Evolutionary conservation across 1,284 basidiomycete species (phyloP).

Genomic region (Taiwanofungus camphoratus): DNA sequence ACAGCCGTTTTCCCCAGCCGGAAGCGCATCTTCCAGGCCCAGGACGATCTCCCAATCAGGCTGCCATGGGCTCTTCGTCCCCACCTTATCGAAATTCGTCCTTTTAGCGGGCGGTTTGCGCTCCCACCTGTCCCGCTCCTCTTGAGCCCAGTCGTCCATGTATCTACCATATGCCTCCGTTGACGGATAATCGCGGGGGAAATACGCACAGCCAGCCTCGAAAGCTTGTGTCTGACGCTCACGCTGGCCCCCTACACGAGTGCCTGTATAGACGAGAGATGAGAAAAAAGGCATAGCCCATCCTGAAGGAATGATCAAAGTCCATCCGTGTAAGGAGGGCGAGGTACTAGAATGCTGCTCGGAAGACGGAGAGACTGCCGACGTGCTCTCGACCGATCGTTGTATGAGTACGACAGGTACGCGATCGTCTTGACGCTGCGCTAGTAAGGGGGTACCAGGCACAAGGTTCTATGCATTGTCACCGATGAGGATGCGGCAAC

Average conservation of each 20-base stretch:
- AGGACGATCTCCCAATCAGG: constrained; percentile 70
- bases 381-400: constrained; percentile 51
- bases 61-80: constrained; percentile 65
- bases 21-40: constrained; percentile 34
- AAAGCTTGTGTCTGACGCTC: constrained; percentile 74
- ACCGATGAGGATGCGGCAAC: too few species aligned
- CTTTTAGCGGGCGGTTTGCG: constrained; percentile 83
- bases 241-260: constrained; percentile 75
- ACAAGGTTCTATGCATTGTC: constrained; percentile 54
- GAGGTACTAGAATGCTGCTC: constrained; percentile 17
- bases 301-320: constrained; percentile 74
- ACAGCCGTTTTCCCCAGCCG: background rate
- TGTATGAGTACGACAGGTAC: constrained; percentile 81
- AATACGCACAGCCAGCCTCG: constrained; percentile 69
- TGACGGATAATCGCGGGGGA: constrained; percentile 77
- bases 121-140: constrained; percentile 64
- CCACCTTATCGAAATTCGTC: constrained; percentile 62
- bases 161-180: constrained; percentile 48
- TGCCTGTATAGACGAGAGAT: constrained; percentile 76
- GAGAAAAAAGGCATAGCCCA: constrained; percentile 87
- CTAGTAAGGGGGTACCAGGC: constrained; percentile 67
- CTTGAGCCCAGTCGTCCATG: constrained; percentile 39
- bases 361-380: constrained; percentile 20
- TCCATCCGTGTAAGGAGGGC: constrained; percentile 73
- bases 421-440: constrained; percentile 70